Evolutionary conservation across 176 grass and related monocot genomes (phyloP).

Genomic region (Puya raimondii): DNA sequence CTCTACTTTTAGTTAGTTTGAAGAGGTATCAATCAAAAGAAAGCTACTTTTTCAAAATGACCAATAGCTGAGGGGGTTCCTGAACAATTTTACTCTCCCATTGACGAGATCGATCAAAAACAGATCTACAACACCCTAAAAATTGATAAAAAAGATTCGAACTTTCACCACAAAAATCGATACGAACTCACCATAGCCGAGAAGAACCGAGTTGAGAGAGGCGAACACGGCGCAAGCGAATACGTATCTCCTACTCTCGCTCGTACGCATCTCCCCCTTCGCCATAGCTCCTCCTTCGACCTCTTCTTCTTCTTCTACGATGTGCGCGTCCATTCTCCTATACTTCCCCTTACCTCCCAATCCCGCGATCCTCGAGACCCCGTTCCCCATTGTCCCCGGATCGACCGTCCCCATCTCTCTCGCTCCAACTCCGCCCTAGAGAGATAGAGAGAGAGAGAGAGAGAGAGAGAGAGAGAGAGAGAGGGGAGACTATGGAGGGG

Average conservation of each 20-base stretch:
- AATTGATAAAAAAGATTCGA: background rate
- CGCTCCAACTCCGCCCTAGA: background rate
- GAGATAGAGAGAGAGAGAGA: too few relatives aligned
- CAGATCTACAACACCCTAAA: background rate
- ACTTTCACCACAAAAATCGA: background rate
- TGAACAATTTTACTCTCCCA: background rate
- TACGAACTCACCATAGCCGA: slow-evolving; percentile 65
- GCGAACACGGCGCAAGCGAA: slow-evolving; percentile 69
- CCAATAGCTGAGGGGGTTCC: background rate
- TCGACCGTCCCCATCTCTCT: slow-evolving; percentile 8
- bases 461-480: too few relatives aligned
- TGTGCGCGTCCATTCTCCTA: slow-evolving; percentile 19
- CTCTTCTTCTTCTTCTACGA: slow-evolving; percentile 14
- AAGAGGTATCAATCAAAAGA: too few relatives aligned
- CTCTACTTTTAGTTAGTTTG: too few relatives aligned
- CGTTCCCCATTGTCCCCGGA: background rate
- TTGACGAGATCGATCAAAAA: background rate
- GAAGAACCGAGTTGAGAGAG: slow-evolving; percentile 77
- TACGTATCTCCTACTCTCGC: slow-evolving; percentile 43
- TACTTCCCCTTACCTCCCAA: slow-evolving; percentile 13
- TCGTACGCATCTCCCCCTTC: background rate
- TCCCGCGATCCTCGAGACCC: slow-evolving; percentile 2
- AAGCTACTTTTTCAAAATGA: background rate
- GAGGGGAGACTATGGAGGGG: too few relatives aligned
- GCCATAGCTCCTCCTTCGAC: background rate